Evolutionary conservation across 176 grass and related monocot genomes (phyloP).

Genomic region (Neostapfia colusana): DNA sequence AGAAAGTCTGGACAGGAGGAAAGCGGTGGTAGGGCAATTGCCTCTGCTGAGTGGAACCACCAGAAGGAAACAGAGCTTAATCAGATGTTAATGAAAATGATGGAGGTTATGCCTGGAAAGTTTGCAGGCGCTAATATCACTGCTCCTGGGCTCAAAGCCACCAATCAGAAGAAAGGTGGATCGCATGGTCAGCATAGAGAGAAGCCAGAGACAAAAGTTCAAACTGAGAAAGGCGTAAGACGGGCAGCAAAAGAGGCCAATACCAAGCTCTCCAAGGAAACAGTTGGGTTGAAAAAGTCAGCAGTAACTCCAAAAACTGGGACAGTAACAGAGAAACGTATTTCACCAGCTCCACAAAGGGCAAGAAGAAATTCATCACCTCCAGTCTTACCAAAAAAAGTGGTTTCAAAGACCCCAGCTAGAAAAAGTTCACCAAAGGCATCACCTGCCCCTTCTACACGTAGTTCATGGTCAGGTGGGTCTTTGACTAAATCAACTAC

Average conservation of each 20-base stretch:
- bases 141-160: slow-evolving; percentile 39
- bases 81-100: slow-evolving; percentile 98
- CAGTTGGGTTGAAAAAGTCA: slow-evolving; percentile 51
- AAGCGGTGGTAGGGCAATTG: slow-evolving; percentile 49
- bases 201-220: slow-evolving; percentile 71
- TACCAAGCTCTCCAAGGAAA: slow-evolving; percentile 55
- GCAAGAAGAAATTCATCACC: slow-evolving; percentile 84
- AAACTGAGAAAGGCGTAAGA: slow-evolving; percentile 56
- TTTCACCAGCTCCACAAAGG: slow-evolving; percentile 63
- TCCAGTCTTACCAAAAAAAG: slow-evolving; percentile 70
- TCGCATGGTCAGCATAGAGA: slow-evolving; percentile 57
- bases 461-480: slow-evolving; percentile 77
- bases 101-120: slow-evolving; percentile 80
- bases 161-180: slow-evolving; percentile 61
- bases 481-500: slow-evolving; percentile 68
- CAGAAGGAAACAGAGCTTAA: slow-evolving; percentile 96
- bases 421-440: slow-evolving; percentile 67
- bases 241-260: slow-evolving; percentile 53
- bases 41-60: slow-evolving; percentile 85
- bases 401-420: slow-evolving; percentile 57
- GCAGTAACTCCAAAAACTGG: slow-evolving; percentile 45
- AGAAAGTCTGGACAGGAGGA: slow-evolving; percentile 54
- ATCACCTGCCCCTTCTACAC: slow-evolving; percentile 61
- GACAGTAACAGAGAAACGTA: slow-evolving; percentile 58
- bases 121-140: slow-evolving; percentile 42